Base-by-base conservation (phyloP, 805 yeast species). In the Wickerhamomyces silvicola region DNA sequence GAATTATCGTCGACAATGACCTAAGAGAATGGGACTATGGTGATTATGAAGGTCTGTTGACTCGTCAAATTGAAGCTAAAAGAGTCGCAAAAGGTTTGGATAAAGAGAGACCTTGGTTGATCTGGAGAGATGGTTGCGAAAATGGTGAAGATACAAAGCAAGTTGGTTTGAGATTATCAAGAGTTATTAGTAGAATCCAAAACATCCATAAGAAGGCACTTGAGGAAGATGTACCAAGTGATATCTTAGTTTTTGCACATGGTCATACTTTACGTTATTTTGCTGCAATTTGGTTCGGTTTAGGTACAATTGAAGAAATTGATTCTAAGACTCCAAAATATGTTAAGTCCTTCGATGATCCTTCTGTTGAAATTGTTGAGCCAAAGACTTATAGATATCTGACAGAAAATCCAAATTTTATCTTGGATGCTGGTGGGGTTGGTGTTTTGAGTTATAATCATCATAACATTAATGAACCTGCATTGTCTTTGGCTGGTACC, bases 11-110 rank as follows among this genome's bases (percentile, higher is more conserved):
- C 13, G 80, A 77, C 41, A 75, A 82, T 30, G 87, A 85, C 48
- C 59, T 87, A 30, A 72, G 92, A 46, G 97, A 90, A 60, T 90
- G 97, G 97, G 94, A 85, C 44, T 90, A 90, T 50, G 97, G 97
- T 45, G 92, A 84, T 51, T 90, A 90, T 56, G 97, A 90, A 64
- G 97, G 97, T 5, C 57, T 78, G 43, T 53, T 69, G 36, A 81
- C 95, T 2, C 54, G 61, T 6, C 75, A 88, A 47, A 86, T 88
- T 54, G 60, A 68, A 27, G 72, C 64, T 10, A 57, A 75, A 43
- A 73, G 95, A 53, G 59, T 60, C 18, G 46, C 59, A 18, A 66
- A 78, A 33, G 94, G 92, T 0, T 57, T 82, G 24, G 72, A 64
- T 27, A 38, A 46, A 20, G 68, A 64, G 24, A 48, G 43, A 22